phyloP scores from a whole-genome alignment of 257 asterid genomes.

The Eucommia ulmoides region DNA sequence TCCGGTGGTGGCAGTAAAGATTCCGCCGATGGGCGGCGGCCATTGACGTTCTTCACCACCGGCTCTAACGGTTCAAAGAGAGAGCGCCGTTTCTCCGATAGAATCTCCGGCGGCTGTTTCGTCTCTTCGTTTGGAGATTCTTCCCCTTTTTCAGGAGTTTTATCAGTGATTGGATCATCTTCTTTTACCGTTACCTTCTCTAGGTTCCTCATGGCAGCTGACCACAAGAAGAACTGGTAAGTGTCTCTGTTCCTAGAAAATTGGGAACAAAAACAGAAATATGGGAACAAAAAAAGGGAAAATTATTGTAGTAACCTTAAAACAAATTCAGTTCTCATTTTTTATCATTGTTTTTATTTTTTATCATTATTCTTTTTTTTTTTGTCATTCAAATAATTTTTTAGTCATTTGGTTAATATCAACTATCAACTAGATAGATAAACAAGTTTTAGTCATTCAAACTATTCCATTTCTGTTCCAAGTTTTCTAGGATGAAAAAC shows the following conservation, averaged over 20 bases:
- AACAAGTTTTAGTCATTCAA: no score
- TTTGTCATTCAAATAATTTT: no score
- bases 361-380: background rate
- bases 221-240: conserved; percentile 10
- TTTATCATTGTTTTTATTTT: background rate
- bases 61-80: conserved; percentile 81
- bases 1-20: conserved; percentile 89
- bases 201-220: conserved; percentile 28
- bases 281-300: background rate
- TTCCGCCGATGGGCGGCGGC: conserved; percentile 55
- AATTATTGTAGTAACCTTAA: no score
- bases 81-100: conserved; percentile 81
- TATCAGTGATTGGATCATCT: conserved; percentile 13
- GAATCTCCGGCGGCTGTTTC: conserved; percentile 36
- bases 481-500: no score
- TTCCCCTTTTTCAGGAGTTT: conserved; percentile 17
- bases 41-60: conserved; percentile 16
- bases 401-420: no score
- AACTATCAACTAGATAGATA: no score
- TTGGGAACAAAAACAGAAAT: background rate
- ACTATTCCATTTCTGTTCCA: no score
- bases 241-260: background rate
- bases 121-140: conserved; percentile 28
- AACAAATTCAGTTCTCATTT: background rate
- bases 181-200: conserved; percentile 14